Evolutionary conservation across 495 filamentous ascomycete genomes (phyloP).

Genomic region (Penicillium bialowiezense): DNA sequence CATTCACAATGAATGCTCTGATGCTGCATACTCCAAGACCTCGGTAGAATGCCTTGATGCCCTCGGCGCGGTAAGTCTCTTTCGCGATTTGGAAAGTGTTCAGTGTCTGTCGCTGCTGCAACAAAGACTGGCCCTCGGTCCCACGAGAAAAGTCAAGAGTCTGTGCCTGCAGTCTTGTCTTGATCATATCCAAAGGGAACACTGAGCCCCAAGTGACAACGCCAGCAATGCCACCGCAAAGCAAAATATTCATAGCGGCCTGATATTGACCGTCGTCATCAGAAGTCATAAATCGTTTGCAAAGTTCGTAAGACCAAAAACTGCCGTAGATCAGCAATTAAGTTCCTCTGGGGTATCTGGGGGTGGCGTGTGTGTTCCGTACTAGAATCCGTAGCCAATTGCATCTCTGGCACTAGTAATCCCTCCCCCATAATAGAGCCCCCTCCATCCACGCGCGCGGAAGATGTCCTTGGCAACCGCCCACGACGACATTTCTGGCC

Average conservation of each 20-base stretch:
- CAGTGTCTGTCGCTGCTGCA: slow-evolving; percentile 26
- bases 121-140: slow-evolving; percentile 24
- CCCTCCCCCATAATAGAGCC: slow-evolving; percentile 72
- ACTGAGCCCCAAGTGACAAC: slow-evolving; percentile 81
- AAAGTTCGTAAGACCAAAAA: slow-evolving; percentile 83
- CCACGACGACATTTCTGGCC: slow-evolving; percentile 50
- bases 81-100: slow-evolving; percentile 61
- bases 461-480: slow-evolving; percentile 59
- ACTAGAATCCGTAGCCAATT: slow-evolving; percentile 91
- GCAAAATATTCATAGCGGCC: slow-evolving; percentile 61
- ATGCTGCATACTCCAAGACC: slow-evolving; percentile 76
- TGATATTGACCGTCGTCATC: slow-evolving; percentile 37
- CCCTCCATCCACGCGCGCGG: slow-evolving; percentile 58
- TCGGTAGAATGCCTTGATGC: slow-evolving; percentile 67
- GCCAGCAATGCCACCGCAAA: slow-evolving; percentile 83
- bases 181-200: slow-evolving; percentile 86
- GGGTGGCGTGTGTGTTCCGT: slow-evolving; percentile 27
- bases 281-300: slow-evolving; percentile 51
- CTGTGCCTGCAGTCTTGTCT: slow-evolving; percentile 80
- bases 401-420: slow-evolving; percentile 80
- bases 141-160: slow-evolving; percentile 26
- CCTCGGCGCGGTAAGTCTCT: slow-evolving; percentile 62
- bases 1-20: slow-evolving; percentile 83
- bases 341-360: slow-evolving; percentile 8
- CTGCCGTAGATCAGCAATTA: slow-evolving; percentile 29